Base-by-base conservation (phyloP, 1,284 basidiomycete species). In the Tilletia horrida region DNA sequence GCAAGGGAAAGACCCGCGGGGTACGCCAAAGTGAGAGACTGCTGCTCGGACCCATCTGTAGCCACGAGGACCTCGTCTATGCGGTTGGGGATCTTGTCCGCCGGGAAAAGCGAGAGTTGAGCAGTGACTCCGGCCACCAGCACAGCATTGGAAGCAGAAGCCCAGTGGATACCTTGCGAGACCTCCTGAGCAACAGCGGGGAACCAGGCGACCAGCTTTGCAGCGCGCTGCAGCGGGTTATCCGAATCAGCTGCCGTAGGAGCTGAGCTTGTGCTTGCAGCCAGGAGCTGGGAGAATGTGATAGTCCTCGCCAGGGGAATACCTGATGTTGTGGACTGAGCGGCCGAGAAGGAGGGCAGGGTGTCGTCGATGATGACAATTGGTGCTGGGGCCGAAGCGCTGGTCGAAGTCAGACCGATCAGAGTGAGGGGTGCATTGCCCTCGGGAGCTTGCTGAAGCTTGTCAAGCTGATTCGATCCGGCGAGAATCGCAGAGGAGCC, bases 41-140 rank as follows among this genome's bases (percentile, higher is more conserved):
- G 25, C 55, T 52, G 23, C 50, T 25, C 50, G 13, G 14, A 16
- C n/a, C 27, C 52, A 23, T 57, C 25, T 9, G 62, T 44, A 27
- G 76, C 76, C 29, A 77, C 67, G 25, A 78, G 71, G 48, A 81
- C 66, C 35, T 70, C 70, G 62, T 77, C 76, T 23, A 59, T 18
- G 1, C 65, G 47, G 48, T 43, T 69, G 8, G 77, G 77, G 50
- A 77, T 75, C 66, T 75, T 73, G 69, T 79, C 77, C 8, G 75
- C 73, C 6, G 76, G 72, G 72, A 74, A 79, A 57, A 73, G 66
- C 64, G 69, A 69, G 21, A 79, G 70, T 50, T 78, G 75, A 2
- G 77, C 65, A 2, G 75, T 76, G 57, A 78, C 69, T 43, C 76
- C 77, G 3, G 77, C 71, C 18, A 70, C 64, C 47, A 79, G 71